phyloP scores from a whole-genome alignment of 208 protist genomes.

The Wallacemonas rigidus region DNA sequence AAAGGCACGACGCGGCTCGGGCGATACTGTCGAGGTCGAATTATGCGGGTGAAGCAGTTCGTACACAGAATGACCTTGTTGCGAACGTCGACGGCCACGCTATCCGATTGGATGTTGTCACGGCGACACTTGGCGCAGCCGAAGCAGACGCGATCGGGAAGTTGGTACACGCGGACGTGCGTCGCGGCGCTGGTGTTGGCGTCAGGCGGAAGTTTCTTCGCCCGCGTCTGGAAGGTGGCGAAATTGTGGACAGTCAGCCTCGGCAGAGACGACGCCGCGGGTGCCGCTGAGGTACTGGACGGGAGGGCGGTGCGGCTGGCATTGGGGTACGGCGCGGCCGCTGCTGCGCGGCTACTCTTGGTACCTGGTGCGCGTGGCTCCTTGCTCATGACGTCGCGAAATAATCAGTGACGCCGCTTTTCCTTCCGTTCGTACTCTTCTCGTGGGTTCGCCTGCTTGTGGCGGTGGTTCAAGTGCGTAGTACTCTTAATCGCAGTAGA shows the following conservation, averaged over 20 bases:
- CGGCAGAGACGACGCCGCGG: conserved; percentile 17
- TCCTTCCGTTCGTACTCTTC: conserved; percentile 1
- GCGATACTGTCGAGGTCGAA: conserved; percentile 71
- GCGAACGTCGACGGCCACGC: conserved; percentile 60
- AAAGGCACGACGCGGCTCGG: conserved; percentile 80
- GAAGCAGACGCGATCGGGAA: conserved; percentile 65
- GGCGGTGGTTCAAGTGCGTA: no score
- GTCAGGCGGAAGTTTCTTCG: conserved; percentile 78
- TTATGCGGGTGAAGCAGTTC: conserved; percentile 73
- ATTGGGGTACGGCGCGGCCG: conserved; percentile 23
- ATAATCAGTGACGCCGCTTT: conserved; percentile 3
- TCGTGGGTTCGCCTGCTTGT: not conserved
- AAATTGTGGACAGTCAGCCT: conserved; percentile 81
- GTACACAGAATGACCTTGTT: conserved; percentile 76
- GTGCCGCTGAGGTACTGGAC: conserved; percentile 14
- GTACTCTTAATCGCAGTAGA: no score
- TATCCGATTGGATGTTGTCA: conserved; percentile 77
- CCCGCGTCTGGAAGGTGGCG: conserved; percentile 49
- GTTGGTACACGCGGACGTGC: conserved; percentile 70
- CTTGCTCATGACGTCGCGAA: conserved; percentile 30
- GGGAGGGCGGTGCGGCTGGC: conserved; percentile 13
- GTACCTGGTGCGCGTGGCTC: conserved; percentile 12
- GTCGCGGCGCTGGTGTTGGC: conserved; percentile 57
- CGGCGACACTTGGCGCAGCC: conserved; percentile 77
- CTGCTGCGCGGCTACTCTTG: conserved; percentile 11